Percentiles rank a stretch among this genome's conserved stretches.
phyloP scores from a whole-genome alignment of 2,329 filamentous ascomycete genomes.

The Ophiostoma populinum region DNA sequence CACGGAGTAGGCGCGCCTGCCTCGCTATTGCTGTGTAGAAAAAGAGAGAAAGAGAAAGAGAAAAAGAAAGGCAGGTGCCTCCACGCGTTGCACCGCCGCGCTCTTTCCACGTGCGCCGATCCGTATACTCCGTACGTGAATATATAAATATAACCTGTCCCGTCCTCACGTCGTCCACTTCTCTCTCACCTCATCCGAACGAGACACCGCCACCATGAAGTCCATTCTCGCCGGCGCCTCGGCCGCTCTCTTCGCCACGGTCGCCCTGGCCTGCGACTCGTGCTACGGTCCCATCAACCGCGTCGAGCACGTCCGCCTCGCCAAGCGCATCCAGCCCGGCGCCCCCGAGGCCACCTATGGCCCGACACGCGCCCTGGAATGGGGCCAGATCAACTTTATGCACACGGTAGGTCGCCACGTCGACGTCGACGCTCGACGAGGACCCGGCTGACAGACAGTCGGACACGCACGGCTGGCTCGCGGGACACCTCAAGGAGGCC shows the following conservation, averaged over 20 bases:
- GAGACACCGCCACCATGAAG: constrained; percentile 1
- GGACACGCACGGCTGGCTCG: constrained; percentile 44
- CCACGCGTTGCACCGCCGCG: too few species aligned
- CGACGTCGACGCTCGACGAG: background rate
- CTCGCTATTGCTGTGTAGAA: too few species aligned
- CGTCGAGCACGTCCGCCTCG: constrained; percentile 23
- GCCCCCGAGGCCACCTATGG: constrained; percentile 24
- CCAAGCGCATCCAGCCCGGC: constrained; percentile 31
- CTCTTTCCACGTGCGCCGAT: too few species aligned
- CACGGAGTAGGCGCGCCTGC: too few species aligned
- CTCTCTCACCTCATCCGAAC: background rate
- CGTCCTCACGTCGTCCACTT: background rate
- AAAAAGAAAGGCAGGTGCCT: too few species aligned
- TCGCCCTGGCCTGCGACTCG: constrained; percentile 20
- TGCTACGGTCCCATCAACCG: constrained; percentile 25
- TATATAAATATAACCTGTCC: constrained; percentile 1
- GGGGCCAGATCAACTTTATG: constrained; percentile 45
- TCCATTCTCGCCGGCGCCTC: background rate
- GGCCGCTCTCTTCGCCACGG: constrained; percentile 8
- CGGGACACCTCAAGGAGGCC: constrained; percentile 42
- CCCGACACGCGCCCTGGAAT: constrained; percentile 29
- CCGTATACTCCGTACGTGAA: too few species aligned
- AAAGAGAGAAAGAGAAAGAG: too few species aligned
- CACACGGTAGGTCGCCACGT: constrained; percentile 27
- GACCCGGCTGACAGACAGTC: constrained; percentile 19